A percentile compares a stretch with the other conserved stretches of the same genome.
phyloP scores from a whole-genome alignment of 768 basidiomycete genomes.

The Aureoboletus auriporus region DNA sequence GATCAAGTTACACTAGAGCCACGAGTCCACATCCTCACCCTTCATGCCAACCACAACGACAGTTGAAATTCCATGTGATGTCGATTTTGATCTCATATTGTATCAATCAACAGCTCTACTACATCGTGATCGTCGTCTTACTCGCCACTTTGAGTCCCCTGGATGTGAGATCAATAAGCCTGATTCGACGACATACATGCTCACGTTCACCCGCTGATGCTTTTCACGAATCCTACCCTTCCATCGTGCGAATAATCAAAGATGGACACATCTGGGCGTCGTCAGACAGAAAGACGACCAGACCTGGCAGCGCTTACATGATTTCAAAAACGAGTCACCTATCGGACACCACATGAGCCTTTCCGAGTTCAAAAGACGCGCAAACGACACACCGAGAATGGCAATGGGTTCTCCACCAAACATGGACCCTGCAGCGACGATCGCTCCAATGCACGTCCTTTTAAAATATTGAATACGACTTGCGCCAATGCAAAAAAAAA shows the following conservation, averaged over 20 bases:
- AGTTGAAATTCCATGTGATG: no score
- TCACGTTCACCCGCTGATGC: conserved; percentile 34
- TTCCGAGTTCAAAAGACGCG: no score
- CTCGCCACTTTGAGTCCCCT: no score
- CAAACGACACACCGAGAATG: conserved; percentile 17
- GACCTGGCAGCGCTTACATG: conserved; percentile 39
- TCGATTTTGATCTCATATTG: no score
- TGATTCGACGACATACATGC: no score
- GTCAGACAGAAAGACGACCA: background rate
- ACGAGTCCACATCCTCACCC: no score
- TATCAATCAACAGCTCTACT: no score
- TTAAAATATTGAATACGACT: background rate
- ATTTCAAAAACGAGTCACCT: conserved; percentile 65
- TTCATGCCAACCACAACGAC: no score
- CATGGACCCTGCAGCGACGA: conserved; percentile 36
- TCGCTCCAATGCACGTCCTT: conserved; percentile 49
- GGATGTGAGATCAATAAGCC: no score
- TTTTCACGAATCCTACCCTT: conserved; percentile 56
- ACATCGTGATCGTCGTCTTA: no score
- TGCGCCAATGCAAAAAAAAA: no score
- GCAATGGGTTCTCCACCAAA: background rate
- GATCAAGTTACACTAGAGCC: no score
- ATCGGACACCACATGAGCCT: background rate
- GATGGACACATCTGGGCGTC: conserved; percentile 49
- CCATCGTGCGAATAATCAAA: conserved; percentile 55